These are phyloP conservation scores for Arbutus unedo DNA, from an alignment of 148 eudicot genomes.

Conservation along the genomic window DNA sequence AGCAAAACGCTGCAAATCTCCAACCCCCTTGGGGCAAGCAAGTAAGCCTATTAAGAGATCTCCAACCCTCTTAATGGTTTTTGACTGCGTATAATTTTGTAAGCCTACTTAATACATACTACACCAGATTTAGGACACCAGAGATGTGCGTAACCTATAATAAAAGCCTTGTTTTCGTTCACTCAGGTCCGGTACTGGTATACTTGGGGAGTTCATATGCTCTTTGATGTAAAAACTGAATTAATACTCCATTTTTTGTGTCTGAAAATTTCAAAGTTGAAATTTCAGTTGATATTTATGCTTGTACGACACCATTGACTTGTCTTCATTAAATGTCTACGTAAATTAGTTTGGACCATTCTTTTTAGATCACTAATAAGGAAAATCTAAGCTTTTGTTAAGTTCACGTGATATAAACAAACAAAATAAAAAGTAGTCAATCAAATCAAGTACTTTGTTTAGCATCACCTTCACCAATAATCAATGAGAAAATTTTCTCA, in stretches of 20 bases:
- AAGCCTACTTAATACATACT: too few relatives aligned
- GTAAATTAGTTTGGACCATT: not conserved
- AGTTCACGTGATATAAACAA: not conserved
- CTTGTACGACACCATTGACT: not conserved
- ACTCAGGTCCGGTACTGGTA: too few relatives aligned
- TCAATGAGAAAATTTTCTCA: not conserved
- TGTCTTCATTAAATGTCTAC: not conserved
- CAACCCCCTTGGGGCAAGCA: too few relatives aligned
- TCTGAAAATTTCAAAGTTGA: not conserved
- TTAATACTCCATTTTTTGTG: not conserved
- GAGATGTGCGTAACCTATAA: too few relatives aligned
- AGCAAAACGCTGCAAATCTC: too few relatives aligned
- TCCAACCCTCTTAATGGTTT: too few relatives aligned
- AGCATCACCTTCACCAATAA: not conserved
- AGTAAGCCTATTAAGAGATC: too few relatives aligned
- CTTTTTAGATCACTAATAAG: not conserved
- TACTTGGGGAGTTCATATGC: not conserved
- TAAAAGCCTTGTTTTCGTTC: too few relatives aligned
- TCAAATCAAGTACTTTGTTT: not conserved
- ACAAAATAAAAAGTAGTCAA: not conserved
- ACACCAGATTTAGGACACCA: too few relatives aligned
- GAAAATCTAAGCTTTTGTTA: not conserved
- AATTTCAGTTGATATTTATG: not conserved
- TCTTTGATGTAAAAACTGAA: not conserved
- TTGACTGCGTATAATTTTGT: too few relatives aligned